These are phyloP conservation scores for Phaeotremella fagi DNA, from an alignment of 768 basidiomycete genomes.

Conservation along the genomic window DNA sequence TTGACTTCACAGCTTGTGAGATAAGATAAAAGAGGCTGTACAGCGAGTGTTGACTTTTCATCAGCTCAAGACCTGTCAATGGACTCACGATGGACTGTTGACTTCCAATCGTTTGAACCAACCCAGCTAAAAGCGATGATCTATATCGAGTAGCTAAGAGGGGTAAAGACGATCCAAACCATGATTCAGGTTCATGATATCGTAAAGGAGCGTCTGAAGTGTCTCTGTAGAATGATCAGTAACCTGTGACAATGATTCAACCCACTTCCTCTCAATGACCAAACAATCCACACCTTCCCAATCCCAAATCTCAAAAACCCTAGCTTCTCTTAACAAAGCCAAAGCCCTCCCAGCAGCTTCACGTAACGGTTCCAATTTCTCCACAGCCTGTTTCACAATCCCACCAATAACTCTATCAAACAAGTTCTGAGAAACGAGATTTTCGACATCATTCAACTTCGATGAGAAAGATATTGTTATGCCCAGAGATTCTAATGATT, in stretches of 20 bases:
- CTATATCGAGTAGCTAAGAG: slow-evolving; percentile 20
- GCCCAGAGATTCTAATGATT: slow-evolving; percentile 63
- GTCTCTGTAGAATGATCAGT: too few relatives aligned
- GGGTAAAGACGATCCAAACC: slow-evolving; percentile 26
- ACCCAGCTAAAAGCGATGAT: slow-evolving; percentile 52
- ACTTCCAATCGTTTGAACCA: slow-evolving; percentile 75
- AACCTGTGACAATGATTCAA: not conserved
- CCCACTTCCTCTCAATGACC: not conserved
- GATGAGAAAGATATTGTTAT: slow-evolving; percentile 3
- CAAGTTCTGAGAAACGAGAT: not conserved
- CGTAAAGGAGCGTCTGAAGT: slow-evolving; percentile 15
- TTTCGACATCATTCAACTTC: too few relatives aligned
- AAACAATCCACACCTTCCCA: slow-evolving; percentile 10
- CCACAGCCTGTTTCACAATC: slow-evolving; percentile 81
- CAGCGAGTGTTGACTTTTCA: slow-evolving; percentile 7
- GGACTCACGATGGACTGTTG: slow-evolving; percentile 72
- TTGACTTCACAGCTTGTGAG: slow-evolving; percentile 55
- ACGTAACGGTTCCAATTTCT: slow-evolving; percentile 84
- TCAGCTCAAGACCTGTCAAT: too few relatives aligned
- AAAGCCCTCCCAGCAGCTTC: slow-evolving; percentile 58
- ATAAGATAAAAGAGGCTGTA: slow-evolving; percentile 59
- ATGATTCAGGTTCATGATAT: slow-evolving; percentile 23
- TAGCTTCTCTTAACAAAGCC: slow-evolving; percentile 3
- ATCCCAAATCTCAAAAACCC: slow-evolving; percentile 9
- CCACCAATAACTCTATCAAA: slow-evolving; percentile 55